Percentiles rank a stretch among this genome's conserved stretches.
Conservation (phyloP, 2,329 filamentous ascomycete genomes). For the Boeremia exigua region DNA sequence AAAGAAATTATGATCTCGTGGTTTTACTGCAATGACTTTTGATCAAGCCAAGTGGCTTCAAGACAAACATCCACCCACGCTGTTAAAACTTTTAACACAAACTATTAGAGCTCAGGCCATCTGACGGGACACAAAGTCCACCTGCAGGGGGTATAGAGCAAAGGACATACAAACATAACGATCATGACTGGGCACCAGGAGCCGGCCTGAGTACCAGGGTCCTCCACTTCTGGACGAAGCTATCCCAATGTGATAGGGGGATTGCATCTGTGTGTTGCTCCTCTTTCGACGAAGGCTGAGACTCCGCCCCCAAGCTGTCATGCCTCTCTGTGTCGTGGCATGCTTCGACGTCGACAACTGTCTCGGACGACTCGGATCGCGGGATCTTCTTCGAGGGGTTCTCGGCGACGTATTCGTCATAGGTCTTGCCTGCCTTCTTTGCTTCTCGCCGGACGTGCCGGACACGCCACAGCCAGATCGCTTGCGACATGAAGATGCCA, state of each 20-base stretch:
- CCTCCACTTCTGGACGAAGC: neutral
- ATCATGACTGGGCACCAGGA: neutral
- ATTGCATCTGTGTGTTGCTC: neutral
- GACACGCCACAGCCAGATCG: constrained; percentile 65
- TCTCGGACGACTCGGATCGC: constrained; percentile 31
- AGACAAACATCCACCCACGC: neutral
- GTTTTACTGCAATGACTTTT: neutral
- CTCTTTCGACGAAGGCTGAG: neutral
- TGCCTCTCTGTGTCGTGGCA: constrained; percentile 2
- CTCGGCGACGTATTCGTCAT: constrained; percentile 58
- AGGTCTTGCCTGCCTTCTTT: constrained; percentile 58
- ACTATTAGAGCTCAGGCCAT: neutral
- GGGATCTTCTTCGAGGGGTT: constrained; percentile 32
- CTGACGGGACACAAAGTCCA: neutral
- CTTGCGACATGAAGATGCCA: constrained; percentile 66
- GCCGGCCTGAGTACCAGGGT: constrained; percentile 1
- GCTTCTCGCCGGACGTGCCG: constrained; percentile 60
- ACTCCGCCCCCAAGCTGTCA: too few relatives aligned
- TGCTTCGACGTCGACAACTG: constrained; percentile 36
- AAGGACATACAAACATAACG: neutral
- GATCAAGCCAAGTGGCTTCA: neutral
- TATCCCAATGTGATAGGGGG: too few relatives aligned
- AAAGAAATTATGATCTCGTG: too few relatives aligned
- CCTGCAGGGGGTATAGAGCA: neutral
- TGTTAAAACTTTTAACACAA: neutral